Conservation (phyloP, 2,329 filamentous ascomycete genomes). For the Neospermospora avenae region DNA sequence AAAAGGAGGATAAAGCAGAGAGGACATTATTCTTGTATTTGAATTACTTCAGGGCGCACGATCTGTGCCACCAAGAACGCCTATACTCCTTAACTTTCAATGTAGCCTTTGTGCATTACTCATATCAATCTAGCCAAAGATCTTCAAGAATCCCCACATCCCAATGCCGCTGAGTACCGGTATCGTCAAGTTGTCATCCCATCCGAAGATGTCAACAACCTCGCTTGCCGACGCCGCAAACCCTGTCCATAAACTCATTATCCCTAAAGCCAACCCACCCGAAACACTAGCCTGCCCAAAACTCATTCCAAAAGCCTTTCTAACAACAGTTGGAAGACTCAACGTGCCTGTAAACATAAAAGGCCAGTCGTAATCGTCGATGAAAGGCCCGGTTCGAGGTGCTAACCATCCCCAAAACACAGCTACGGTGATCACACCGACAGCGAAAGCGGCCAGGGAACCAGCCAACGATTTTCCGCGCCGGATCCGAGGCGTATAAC, state of each 20-base stretch:
- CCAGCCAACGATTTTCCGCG: conserved; percentile 90
- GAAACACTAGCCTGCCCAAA: conserved; percentile 58
- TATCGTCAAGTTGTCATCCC: conserved; percentile 98
- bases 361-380: conserved; percentile 63
- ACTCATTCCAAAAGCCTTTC: conserved; percentile 59
- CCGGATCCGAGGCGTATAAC: conserved; percentile 81
- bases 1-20: background rate
- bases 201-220: conserved; percentile 84
- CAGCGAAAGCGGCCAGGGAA: conserved; percentile 75
- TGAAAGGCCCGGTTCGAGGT: conserved; percentile 62
- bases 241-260: conserved; percentile 86
- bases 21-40: conserved; percentile 14
- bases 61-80: conserved; percentile 21
- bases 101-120: conserved; percentile 4
- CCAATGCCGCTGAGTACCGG: conserved; percentile 85
- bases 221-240: conserved; percentile 85
- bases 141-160: conserved; percentile 85
- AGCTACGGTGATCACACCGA: conserved; percentile 78
- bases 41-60: conserved; percentile 19
- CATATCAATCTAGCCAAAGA: conserved; percentile 58
- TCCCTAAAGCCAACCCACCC: conserved; percentile 69
- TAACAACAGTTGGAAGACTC: conserved; percentile 60
- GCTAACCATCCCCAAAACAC: conserved; percentile 88
- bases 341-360: conserved; percentile 82
- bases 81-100: conserved; percentile 8